These are phyloP conservation scores for Saccharomyces jurei DNA, from an alignment of 805 yeast species.

Conservation along the genomic window DNA sequence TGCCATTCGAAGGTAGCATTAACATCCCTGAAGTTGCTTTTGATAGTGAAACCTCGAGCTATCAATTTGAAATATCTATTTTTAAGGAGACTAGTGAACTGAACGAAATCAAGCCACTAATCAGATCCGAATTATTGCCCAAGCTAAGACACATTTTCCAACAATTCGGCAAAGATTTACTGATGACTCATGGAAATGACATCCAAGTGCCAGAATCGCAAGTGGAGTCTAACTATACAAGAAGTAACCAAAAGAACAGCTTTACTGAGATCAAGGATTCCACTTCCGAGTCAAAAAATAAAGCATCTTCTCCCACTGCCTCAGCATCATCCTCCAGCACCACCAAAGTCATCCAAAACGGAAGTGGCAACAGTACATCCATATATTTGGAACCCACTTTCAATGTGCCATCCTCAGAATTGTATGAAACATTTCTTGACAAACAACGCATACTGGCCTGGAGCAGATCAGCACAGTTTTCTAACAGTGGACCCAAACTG, in stretches of 20 bases:
- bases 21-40: conserved; percentile 89
- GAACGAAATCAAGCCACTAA: conserved; percentile 40
- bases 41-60: conserved; percentile 79
- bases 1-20: conserved; percentile 57
- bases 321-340: conserved; percentile 8
- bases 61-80: conserved; percentile 72
- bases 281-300: conserved; percentile 5
- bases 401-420: conserved; percentile 80
- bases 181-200: conserved; percentile 69
- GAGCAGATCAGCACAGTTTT: conserved; percentile 56
- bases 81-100: conserved; percentile 46
- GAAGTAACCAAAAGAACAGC: conserved; percentile 37
- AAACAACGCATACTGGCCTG: conserved; percentile 80
- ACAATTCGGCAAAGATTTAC: conserved; percentile 70
- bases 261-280: conserved; percentile 11
- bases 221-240: conserved; percentile 49
- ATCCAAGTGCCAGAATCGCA: conserved; percentile 74
- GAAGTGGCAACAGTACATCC: conserved; percentile 57
- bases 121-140: conserved; percentile 59
- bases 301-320: conserved; percentile 4
- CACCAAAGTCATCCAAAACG: conserved; percentile 4
- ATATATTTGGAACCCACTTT: conserved; percentile 71
- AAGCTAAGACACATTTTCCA: conserved; percentile 51
- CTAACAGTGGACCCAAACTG: conserved; percentile 31
- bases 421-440: conserved; percentile 69